Evolutionary conservation across 2,329 filamentous ascomycete species (phyloP).

Genomic region (Fusarium drepaniforme): DNA sequence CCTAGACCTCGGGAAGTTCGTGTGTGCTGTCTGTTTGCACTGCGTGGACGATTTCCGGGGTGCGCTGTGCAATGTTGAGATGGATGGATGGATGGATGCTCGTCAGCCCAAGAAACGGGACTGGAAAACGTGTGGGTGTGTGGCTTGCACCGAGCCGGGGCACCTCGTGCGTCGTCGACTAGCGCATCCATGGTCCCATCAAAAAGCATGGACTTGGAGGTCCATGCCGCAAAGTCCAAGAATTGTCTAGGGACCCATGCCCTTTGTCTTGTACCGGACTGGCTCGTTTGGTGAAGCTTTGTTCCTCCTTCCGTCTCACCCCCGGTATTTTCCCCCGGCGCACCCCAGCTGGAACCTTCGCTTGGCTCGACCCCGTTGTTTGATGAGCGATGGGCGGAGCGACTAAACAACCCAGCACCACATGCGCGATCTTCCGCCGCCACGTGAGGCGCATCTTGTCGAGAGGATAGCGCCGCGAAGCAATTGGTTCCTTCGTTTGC

Average conservation of each 20-base stretch:
- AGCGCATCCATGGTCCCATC: slow-evolving; percentile 37
- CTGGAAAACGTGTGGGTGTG: slow-evolving; percentile 34
- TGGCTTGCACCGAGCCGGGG: slow-evolving; percentile 45
- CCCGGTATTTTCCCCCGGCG: slow-evolving; percentile 13
- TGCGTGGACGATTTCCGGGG: slow-evolving; percentile 15
- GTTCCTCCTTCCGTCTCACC: slow-evolving; percentile 22
- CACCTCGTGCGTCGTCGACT: slow-evolving; percentile 47
- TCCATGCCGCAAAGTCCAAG: slow-evolving; percentile 21
- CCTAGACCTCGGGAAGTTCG: slow-evolving; percentile 11
- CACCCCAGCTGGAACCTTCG: slow-evolving; percentile 3
- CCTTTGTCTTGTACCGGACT: slow-evolving; percentile 19
- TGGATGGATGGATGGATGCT: slow-evolving; percentile 22
- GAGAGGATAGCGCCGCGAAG: slow-evolving; percentile 25
- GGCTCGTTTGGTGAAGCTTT: slow-evolving; percentile 14
- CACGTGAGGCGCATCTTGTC: slow-evolving; percentile 46
- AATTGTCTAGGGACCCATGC: slow-evolving; percentile 13
- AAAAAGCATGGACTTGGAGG: slow-evolving; percentile 33
- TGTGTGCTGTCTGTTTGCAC: slow-evolving; percentile 13
- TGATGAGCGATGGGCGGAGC: slow-evolving; percentile 34
- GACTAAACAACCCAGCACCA: slow-evolving; percentile 41
- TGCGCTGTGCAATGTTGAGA: slow-evolving; percentile 20
- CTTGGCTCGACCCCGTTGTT: slow-evolving; percentile 24
- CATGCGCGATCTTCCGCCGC: slow-evolving; percentile 52
- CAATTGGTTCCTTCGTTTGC: slow-evolving; percentile 30
- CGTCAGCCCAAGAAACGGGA: slow-evolving; percentile 31